These are phyloP conservation scores for Coffea canephora DNA, from an alignment of 257 asterid species.

Conservation along the genomic window DNA sequence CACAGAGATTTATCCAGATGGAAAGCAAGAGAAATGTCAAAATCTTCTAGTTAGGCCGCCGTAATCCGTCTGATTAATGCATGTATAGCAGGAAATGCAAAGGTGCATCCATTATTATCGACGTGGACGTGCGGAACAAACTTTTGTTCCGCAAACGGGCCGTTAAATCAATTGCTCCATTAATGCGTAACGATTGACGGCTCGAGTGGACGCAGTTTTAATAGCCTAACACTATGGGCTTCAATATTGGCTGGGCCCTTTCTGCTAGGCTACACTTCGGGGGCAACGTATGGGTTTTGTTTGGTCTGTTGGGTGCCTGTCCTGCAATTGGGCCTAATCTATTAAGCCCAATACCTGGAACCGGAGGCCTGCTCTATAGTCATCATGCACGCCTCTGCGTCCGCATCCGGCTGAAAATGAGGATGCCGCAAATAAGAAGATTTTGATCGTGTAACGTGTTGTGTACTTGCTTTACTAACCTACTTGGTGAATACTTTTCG, in stretches of 20 bases:
- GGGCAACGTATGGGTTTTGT: neutral
- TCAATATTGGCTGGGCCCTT: neutral
- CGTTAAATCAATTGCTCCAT: neutral
- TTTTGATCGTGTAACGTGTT: no score
- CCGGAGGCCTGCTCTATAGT: neutral
- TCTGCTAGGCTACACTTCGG: neutral
- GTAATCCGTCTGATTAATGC: neutral
- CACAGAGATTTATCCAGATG: neutral
- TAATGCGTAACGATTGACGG: neutral
- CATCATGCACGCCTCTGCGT: neutral
- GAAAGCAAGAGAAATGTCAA: neutral
- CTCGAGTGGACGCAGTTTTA: neutral
- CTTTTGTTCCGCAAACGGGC: neutral
- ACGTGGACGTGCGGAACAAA: neutral
- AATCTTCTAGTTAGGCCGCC: neutral
- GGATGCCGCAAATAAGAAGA: neutral
- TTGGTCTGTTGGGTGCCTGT: neutral
- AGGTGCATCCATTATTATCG: neutral
- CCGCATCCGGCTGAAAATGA: neutral
- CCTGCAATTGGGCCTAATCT: neutral
- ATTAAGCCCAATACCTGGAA: neutral
- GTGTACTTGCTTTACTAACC: no score
- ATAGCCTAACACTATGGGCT: neutral
- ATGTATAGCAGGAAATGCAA: neutral
- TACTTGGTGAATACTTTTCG: no score